Evolutionary conservation across 306 rosid genomes (phyloP).

Genomic region (Ormosia emarginata): DNA sequence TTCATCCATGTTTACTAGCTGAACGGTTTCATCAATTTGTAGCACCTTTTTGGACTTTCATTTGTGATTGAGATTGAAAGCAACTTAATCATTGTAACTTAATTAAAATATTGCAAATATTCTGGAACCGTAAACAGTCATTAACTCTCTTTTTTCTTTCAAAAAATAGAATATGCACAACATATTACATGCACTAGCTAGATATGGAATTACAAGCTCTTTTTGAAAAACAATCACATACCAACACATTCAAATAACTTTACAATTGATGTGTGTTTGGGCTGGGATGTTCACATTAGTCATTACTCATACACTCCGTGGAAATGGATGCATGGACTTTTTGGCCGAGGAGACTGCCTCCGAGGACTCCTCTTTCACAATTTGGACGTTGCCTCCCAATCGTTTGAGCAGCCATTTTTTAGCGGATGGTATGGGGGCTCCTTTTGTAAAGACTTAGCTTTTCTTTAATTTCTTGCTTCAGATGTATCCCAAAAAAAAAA

Average conservation of each 20-base stretch:
- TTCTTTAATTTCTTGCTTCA: too few relatives aligned
- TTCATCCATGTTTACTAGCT: too few relatives aligned
- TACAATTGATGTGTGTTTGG: neutral
- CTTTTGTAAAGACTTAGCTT: too few relatives aligned
- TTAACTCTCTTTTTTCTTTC: neutral
- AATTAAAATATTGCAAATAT: neutral
- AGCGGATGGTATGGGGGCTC: too few relatives aligned
- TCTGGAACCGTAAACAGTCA: neutral
- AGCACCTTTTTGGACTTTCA: neutral
- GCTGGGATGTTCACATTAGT: too few relatives aligned
- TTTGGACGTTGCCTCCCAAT: too few relatives aligned
- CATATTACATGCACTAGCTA: neutral
- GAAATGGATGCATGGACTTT: too few relatives aligned
- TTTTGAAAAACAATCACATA: neutral
- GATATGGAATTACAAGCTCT: neutral
- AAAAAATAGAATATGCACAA: neutral
- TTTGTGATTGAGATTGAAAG: conserved; percentile 5
- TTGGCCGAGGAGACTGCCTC: too few relatives aligned
- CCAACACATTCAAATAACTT: neutral
- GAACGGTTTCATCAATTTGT: neutral
- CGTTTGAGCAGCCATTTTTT: too few relatives aligned
- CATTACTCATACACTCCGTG: too few relatives aligned
- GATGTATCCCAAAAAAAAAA: too few relatives aligned
- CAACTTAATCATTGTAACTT: conserved; percentile 18
- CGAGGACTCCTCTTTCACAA: too few relatives aligned